phyloP scores from a whole-genome alignment of 495 filamentous ascomycete species.

The Penicillium atrosanguineum region DNA sequence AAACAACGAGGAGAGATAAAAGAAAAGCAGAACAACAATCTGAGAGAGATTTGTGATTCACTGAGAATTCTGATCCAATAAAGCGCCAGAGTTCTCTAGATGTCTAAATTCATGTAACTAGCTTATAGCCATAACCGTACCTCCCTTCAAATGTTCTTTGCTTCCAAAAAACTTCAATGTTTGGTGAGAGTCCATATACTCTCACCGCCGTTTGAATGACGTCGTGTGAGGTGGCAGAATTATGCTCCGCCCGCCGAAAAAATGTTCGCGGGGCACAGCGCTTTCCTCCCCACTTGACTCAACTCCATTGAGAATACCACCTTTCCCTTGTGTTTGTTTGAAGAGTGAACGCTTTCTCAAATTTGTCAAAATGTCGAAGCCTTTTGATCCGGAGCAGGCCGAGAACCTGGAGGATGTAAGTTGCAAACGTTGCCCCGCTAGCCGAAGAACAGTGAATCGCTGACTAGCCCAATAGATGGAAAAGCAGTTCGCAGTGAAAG shows the following conservation, averaged over 20 bases:
- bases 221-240: slow-evolving; percentile 28
- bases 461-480: slow-evolving; percentile 68
- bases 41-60: too few species aligned
- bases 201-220: slow-evolving; percentile 19
- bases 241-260: slow-evolving; percentile 37
- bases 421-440: slow-evolving; percentile 1
- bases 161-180: too few species aligned
- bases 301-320: background rate
- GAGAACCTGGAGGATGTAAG: slow-evolving; percentile 78
- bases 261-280: slow-evolving; percentile 33
- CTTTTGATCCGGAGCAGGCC: slow-evolving; percentile 65
- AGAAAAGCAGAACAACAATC: too few species aligned
- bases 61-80: too few species aligned
- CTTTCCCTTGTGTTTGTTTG: background rate
- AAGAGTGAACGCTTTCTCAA: background rate
- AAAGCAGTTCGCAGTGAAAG: slow-evolving; percentile 99
- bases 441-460: slow-evolving; percentile 8
- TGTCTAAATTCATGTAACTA: too few species aligned
- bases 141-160: too few species aligned
- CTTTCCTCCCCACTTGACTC: slow-evolving; percentile 8
- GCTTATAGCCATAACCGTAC: too few species aligned
- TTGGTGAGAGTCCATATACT: too few species aligned
- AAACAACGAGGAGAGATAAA: too few species aligned
- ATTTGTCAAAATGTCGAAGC: slow-evolving; percentile 42
- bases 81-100: too few species aligned